phyloP scores from a whole-genome alignment of 768 basidiomycete genomes.

The Suillus alpinus region DNA sequence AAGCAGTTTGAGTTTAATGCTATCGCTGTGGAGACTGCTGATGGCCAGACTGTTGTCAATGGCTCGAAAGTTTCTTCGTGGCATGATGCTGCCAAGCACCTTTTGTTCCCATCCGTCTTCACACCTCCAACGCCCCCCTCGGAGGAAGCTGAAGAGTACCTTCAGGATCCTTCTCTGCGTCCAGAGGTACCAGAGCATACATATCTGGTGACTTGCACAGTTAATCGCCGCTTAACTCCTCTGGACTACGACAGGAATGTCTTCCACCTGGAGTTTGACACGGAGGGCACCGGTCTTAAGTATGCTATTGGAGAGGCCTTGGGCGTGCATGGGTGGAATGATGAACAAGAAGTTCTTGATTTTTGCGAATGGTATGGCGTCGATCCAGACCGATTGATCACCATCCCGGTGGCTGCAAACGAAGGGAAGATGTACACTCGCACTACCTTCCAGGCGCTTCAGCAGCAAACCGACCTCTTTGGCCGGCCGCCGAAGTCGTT shows the following conservation, averaged over 20 bases:
- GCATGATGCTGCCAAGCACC: conserved; percentile 85
- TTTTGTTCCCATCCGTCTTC: conserved; percentile 85
- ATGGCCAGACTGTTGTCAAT: conserved; percentile 56
- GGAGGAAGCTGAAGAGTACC: conserved; percentile 39
- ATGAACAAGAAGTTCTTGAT: conserved; percentile 78
- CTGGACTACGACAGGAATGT: conserved; percentile 97
- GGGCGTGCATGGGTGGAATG: conserved; percentile 98
- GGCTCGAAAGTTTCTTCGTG: conserved; percentile 64
- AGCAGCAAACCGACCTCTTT: conserved; percentile 96
- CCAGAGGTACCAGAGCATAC: conserved; percentile 89
- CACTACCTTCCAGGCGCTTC: conserved; percentile 91
- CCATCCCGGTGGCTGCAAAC: conserved; percentile 67
- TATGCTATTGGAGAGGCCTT: conserved; percentile 97
- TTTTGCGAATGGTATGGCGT: conserved; percentile 94
- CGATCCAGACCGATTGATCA: conserved; percentile 74
- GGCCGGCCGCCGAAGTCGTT: conserved; percentile 96
- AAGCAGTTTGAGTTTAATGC: conserved; percentile 73
- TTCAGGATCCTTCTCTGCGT: conserved; percentile 68
- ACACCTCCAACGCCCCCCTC: conserved; percentile 41
- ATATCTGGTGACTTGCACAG: conserved; percentile 88
- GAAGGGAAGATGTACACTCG: conserved; percentile 81
- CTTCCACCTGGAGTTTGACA: conserved; percentile 97
- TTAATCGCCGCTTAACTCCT: conserved; percentile 93
- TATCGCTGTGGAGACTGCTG: conserved; percentile 61
- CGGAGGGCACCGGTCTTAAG: conserved; percentile 86